Evolutionary conservation across 495 filamentous ascomycete species (phyloP).

Genomic region (Ascobolus immersus): DNA sequence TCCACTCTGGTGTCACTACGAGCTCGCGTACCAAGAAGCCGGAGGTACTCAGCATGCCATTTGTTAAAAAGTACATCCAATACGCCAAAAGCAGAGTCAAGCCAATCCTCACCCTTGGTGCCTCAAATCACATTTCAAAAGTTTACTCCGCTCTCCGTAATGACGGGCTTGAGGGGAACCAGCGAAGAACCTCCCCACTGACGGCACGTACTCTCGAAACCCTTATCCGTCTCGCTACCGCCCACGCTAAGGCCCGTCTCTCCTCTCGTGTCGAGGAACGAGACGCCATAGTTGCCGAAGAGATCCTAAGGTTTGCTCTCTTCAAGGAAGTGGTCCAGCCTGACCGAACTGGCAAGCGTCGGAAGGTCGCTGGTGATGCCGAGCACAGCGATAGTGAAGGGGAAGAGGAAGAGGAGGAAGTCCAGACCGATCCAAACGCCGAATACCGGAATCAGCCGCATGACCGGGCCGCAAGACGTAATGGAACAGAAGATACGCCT

Average conservation of each 20-base stretch:
- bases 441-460: too few species aligned
- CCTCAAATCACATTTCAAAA: conserved; percentile 70
- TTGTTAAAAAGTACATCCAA: conserved; percentile 99
- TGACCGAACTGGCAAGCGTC: conserved; percentile 50
- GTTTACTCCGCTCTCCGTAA: conserved; percentile 90
- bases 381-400: conserved; percentile 21
- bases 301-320: conserved; percentile 77
- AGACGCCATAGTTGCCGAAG: conserved; percentile 70
- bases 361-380: conserved; percentile 15
- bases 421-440: conserved; percentile 5
- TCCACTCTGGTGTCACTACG: conserved; percentile 72
- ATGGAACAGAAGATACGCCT: too few species aligned
- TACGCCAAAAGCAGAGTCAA: conserved; percentile 86
- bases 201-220: conserved; percentile 95
- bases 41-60: conserved; percentile 90
- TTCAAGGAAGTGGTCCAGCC: conserved; percentile 94
- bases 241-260: conserved; percentile 80
- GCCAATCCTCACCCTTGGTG: conserved; percentile 76
- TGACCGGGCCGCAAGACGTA: too few species aligned
- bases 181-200: conserved; percentile 79
- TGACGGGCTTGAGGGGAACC: conserved; percentile 82
- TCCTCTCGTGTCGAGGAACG: conserved; percentile 80
- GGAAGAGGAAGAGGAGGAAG: conserved; percentile 17
- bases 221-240: conserved; percentile 84
- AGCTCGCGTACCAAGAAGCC: conserved; percentile 42